phyloP scores from a whole-genome alignment of 495 filamentous ascomycete genomes.

The Annulohypoxylon nitens region DNA sequence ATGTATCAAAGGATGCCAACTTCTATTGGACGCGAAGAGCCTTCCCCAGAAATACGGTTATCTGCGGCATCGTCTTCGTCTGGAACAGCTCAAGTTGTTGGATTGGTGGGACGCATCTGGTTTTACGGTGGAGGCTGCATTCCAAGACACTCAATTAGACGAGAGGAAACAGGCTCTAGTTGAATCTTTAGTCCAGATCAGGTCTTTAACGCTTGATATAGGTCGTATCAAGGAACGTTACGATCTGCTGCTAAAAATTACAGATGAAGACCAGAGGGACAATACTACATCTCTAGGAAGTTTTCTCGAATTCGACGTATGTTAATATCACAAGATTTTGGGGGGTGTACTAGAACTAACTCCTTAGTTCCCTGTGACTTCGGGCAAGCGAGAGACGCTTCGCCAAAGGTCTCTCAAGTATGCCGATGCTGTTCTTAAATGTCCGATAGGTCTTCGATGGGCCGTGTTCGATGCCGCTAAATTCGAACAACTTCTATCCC shows the following conservation, averaged over 20 bases:
- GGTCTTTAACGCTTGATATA: slow-evolving; percentile 3
- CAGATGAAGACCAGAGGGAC: background rate
- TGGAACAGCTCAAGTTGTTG: slow-evolving; percentile 6
- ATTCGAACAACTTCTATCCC: background rate
- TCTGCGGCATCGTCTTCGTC: background rate
- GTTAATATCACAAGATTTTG: background rate
- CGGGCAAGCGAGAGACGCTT: background rate
- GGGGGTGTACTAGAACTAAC: background rate
- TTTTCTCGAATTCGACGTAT: background rate
- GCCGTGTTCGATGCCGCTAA: background rate
- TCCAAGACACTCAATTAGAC: background rate
- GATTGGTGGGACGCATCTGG: slow-evolving; percentile 11
- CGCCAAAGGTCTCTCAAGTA: background rate
- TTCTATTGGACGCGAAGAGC: background rate
- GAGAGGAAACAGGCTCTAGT: background rate
- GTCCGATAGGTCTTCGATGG: slow-evolving; percentile 8
- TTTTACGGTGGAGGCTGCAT: background rate
- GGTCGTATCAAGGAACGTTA: slow-evolving; percentile 6
- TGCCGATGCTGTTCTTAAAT: slow-evolving; percentile 6
- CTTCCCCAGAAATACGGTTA: slow-evolving; percentile 1
- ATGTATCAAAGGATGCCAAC: slow-evolving; percentile 1
- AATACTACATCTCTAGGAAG: background rate
- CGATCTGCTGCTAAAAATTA: background rate
- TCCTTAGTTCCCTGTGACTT: background rate
- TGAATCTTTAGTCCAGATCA: slow-evolving; percentile 2